Evolutionary conservation across 2,329 filamentous ascomycete genomes (phyloP).

Genomic region (Ampelomyces quisqualis): DNA sequence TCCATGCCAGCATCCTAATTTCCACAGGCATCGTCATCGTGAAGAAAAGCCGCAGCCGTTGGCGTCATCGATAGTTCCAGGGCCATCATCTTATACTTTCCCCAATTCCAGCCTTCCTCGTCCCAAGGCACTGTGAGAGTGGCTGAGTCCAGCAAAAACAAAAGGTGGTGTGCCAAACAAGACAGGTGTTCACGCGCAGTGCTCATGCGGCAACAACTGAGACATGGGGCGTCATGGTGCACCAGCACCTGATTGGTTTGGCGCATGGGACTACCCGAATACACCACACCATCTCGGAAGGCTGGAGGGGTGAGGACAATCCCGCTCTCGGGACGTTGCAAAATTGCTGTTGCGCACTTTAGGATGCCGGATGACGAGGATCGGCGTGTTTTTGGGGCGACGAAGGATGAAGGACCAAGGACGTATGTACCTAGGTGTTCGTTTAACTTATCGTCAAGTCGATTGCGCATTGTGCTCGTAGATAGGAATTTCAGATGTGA

Average conservation of each 20-base stretch:
- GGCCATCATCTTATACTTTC: conserved; percentile 1
- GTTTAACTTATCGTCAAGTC: no score
- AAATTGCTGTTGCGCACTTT: no score
- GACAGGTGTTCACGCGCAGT: conserved; percentile 6
- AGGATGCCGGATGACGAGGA: no score
- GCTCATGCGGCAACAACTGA: conserved; percentile 4
- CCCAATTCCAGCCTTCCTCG: neutral
- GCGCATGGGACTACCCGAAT: conserved; percentile 1
- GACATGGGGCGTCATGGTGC: neutral
- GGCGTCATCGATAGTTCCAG: neutral
- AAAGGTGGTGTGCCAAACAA: neutral
- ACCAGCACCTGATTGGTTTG: conserved; percentile 4
- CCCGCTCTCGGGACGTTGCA: no score
- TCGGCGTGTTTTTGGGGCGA: no score
- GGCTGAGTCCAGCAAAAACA: conserved; percentile 4
- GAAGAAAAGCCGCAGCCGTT: neutral
- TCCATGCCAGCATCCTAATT: neutral
- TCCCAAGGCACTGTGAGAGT: conserved; percentile 1
- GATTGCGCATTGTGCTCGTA: no score
- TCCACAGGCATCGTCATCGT: neutral
- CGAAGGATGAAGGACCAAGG: no score
- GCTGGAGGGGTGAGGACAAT: no score
- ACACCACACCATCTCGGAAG: conserved; percentile 7
- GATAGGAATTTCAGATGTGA: no score
- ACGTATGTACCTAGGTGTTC: no score